These are phyloP conservation scores for Mallotus repandus DNA, from an alignment of 441 rosid genomes.

Conservation along the genomic window DNA sequence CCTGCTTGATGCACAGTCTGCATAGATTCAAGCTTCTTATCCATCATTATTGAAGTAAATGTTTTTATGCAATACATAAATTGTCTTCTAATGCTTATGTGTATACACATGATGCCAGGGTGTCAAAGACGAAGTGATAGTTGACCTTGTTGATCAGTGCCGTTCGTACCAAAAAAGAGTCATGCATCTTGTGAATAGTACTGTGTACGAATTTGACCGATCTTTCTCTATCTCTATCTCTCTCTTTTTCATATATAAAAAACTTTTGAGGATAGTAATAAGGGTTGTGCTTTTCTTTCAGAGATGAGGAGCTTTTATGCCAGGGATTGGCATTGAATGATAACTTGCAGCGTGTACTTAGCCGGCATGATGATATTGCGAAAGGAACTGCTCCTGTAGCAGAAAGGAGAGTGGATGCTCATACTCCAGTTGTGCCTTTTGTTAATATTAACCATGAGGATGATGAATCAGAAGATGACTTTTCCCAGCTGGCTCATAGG, in stretches of 20 bases:
- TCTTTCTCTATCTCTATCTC: background rate
- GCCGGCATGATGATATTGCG: conserved; percentile 74
- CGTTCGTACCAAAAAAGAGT: conserved; percentile 85
- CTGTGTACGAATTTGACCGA: conserved; percentile 50
- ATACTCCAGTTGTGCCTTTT: conserved; percentile 50
- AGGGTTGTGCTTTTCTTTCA: conserved; percentile 29
- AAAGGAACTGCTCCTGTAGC: conserved; percentile 45
- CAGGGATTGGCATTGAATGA: conserved; percentile 89
- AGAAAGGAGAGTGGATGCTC: conserved; percentile 33
- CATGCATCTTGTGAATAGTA: conserved; percentile 72
- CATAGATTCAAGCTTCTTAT: conserved; percentile 9
- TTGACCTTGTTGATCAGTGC: conserved; percentile 94
- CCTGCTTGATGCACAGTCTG: background rate
- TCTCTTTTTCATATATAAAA: background rate
- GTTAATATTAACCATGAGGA: conserved; percentile 73
- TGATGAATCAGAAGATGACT: conserved; percentile 90
- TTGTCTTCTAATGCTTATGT: background rate
- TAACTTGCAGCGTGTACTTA: conserved; percentile 79
- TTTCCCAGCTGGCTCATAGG: conserved; percentile 89
- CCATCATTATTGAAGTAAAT: background rate
- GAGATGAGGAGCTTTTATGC: conserved; percentile 80
- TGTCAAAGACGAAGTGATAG: conserved; percentile 78
- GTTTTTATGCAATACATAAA: background rate
- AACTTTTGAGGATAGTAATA: conserved; percentile 16
- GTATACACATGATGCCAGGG: conserved; percentile 48